These are phyloP conservation scores for Chrysoporthe puriensis DNA, from an alignment of 2,329 filamentous ascomycete species.

Conservation along the genomic window DNA sequence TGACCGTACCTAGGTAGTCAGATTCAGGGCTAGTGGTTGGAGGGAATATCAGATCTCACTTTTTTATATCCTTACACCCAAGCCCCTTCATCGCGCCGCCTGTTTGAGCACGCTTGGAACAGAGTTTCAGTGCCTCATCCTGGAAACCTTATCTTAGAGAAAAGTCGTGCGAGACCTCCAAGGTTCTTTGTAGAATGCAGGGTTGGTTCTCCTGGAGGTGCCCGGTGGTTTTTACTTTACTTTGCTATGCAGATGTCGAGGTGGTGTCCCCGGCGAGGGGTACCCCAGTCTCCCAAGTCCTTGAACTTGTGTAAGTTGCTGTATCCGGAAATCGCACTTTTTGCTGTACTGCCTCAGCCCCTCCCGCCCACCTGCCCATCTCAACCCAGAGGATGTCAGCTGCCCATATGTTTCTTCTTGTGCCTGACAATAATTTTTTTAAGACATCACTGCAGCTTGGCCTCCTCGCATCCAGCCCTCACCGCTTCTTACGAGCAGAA, in stretches of 20 bases:
- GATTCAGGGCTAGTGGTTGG: constrained; percentile 7
- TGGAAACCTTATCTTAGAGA: not conserved
- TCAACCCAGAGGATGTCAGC: not conserved
- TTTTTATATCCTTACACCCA: constrained; percentile 4
- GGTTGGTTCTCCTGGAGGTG: not conserved
- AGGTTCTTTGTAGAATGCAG: not conserved
- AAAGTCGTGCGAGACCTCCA: not conserved
- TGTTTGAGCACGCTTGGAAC: constrained; percentile 6
- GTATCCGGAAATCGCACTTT: not conserved
- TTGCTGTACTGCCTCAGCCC: not conserved
- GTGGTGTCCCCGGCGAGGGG: too few relatives aligned
- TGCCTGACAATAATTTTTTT: not conserved
- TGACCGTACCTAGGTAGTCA: not conserved
- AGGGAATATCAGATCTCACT: constrained; percentile 5
- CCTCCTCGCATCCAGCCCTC: not conserved
- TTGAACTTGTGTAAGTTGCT: not conserved
- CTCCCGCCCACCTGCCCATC: not conserved
- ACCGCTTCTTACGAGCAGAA: not conserved
- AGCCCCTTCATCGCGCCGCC: constrained; percentile 7
- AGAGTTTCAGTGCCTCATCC: not conserved
- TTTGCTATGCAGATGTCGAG: too few relatives aligned
- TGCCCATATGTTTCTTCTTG: not conserved
- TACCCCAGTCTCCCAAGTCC: not conserved
- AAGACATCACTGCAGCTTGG: not conserved
- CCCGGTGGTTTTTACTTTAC: too few relatives aligned